Conservation (phyloP, 768 basidiomycete species). For the Hemileccinum impolitum region DNA sequence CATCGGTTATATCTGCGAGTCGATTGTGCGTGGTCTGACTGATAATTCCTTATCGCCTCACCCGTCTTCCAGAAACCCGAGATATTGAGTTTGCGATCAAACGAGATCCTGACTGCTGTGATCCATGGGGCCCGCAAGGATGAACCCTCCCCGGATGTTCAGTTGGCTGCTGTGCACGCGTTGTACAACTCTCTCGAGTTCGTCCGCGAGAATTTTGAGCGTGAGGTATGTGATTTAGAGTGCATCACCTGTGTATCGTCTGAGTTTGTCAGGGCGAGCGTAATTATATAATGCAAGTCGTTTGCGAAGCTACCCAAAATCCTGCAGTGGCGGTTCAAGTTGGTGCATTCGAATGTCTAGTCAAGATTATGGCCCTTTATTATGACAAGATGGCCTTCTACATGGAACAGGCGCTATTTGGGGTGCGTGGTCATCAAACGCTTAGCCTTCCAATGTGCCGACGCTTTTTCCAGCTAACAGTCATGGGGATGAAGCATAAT, state of each 20-base stretch:
- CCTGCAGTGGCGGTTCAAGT: conserved; percentile 78
- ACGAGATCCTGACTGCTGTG: conserved; percentile 97
- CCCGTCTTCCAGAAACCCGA: conserved; percentile 73
- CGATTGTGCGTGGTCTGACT: conserved; percentile 64
- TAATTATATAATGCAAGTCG: conserved; percentile 99
- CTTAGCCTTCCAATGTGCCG: conserved; percentile 5
- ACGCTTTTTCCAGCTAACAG: conserved; percentile 66
- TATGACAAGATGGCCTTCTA: conserved; percentile 99
- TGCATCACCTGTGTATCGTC: neutral
- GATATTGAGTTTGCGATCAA: conserved; percentile 81
- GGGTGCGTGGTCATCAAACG: conserved; percentile 52
- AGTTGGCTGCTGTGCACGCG: conserved; percentile 88
- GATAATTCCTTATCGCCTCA: conserved; percentile 10
- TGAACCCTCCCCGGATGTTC: conserved; percentile 87
- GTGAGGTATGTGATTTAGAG: conserved; percentile 63
- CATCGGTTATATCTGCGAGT: conserved; percentile 97
- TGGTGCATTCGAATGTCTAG: conserved; percentile 93
- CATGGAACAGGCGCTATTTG: conserved; percentile 98
- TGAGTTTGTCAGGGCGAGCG: conserved; percentile 75
- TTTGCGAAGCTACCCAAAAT: conserved; percentile 97
- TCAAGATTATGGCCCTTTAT: conserved; percentile 95
- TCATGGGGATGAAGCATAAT: conserved; percentile 93
- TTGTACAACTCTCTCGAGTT: conserved; percentile 96
- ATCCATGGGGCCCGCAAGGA: conserved; percentile 98
- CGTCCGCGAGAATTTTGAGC: conserved; percentile 95